These are phyloP conservation scores for Phyllosticta citribraziliensis DNA, from an alignment of 2,329 filamentous ascomycete species.

Conservation along the genomic window DNA sequence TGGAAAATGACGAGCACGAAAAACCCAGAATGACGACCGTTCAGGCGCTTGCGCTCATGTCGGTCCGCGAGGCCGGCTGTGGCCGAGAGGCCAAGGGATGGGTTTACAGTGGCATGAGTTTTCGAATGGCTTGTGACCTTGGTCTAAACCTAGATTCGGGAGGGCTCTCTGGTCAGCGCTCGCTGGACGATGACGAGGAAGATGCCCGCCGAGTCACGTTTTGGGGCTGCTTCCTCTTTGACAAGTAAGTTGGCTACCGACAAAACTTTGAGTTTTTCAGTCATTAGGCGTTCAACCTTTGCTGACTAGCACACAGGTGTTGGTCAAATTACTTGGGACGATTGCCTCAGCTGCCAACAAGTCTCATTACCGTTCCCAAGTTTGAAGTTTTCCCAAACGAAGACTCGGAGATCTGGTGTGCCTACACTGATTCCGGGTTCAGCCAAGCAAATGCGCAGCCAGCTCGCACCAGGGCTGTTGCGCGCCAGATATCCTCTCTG, in stretches of 20 bases:
- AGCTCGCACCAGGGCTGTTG: slow-evolving; percentile 70
- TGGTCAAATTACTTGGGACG: slow-evolving; percentile 97
- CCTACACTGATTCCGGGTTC: slow-evolving; percentile 77
- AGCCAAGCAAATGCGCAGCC: slow-evolving; percentile 66
- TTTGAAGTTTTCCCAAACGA: slow-evolving; percentile 86
- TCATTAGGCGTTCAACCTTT: not conserved
- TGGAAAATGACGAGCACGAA: slow-evolving; percentile 89
- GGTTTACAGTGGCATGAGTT: slow-evolving; percentile 98
- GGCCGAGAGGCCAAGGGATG: slow-evolving; percentile 90
- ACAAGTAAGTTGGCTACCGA: slow-evolving; percentile 51
- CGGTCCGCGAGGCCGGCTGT: slow-evolving; percentile 88
- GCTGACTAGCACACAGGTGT: slow-evolving; percentile 41
- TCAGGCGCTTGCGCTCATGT: slow-evolving; percentile 91
- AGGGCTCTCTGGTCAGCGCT: slow-evolving; percentile 46
- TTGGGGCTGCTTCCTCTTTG: slow-evolving; percentile 97
- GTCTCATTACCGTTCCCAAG: slow-evolving; percentile 74
- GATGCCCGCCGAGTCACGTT: slow-evolving; percentile 88
- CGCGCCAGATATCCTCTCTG: slow-evolving; percentile 69
- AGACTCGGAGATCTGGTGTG: slow-evolving; percentile 76
- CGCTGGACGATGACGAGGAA: slow-evolving; percentile 69
- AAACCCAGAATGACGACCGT: slow-evolving; percentile 81
- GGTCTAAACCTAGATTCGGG: slow-evolving; percentile 79
- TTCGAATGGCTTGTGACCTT: slow-evolving; percentile 92
- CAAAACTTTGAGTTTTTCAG: not conserved
- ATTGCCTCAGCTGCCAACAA: slow-evolving; percentile 72